Conservation (phyloP, 2,329 filamentous ascomycete genomes). For the Colletotrichum horii region DNA sequence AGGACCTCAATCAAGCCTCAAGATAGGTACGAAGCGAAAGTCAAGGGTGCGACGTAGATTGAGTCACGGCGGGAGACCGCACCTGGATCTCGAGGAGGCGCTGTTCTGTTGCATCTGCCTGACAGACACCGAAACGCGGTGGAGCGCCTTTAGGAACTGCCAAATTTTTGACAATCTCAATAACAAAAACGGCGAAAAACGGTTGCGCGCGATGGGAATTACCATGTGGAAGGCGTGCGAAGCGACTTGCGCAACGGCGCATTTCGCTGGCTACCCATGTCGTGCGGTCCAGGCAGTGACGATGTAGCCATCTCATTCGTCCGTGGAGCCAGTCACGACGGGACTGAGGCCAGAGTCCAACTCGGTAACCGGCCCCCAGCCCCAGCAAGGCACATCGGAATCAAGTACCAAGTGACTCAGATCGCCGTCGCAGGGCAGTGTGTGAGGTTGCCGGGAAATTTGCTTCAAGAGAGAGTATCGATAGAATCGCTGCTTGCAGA, state of each 20-base stretch:
- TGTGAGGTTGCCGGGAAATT: background rate
- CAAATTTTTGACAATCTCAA: too few relatives aligned
- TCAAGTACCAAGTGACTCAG: background rate
- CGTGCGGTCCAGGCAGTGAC: background rate
- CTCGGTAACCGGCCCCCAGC: background rate
- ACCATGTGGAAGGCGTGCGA: background rate
- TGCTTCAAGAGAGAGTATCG: background rate
- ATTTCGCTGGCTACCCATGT: background rate
- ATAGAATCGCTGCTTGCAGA: background rate
- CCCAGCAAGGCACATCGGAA: background rate
- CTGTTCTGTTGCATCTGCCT: too few relatives aligned
- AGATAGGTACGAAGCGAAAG: background rate
- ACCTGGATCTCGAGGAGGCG: too few relatives aligned
- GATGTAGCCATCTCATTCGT: background rate
- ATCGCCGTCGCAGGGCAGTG: background rate
- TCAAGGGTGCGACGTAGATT: background rate
- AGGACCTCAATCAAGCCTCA: background rate
- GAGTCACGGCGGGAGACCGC: background rate
- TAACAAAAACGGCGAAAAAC: too few relatives aligned
- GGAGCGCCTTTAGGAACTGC: background rate
- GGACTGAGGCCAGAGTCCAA: background rate
- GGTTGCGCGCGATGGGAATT: background rate
- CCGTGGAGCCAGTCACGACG: background rate
- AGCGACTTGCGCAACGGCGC: background rate
- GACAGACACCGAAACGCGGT: background rate